Evolutionary conservation across 108 stramenopile genomes (phyloP).

Genomic region (Skeletonema grethae): DNA sequence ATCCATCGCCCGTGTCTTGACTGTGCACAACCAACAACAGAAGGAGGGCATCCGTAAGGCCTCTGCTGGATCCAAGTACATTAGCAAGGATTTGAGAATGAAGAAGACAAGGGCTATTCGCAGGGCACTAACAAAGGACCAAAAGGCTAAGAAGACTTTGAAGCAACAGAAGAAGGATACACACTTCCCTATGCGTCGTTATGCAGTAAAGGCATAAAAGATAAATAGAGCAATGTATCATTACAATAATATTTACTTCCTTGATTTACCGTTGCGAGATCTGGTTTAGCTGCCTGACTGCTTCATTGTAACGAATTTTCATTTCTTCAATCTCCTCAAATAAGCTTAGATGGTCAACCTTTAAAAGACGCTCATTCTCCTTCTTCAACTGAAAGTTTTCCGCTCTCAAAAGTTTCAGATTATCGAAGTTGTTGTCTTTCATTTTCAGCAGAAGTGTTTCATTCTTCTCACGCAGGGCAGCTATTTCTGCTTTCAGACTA

Average conservation of each 20-base stretch:
- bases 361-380: constrained; percentile 30
- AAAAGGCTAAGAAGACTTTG: constrained; percentile 79
- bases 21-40: constrained; percentile 98
- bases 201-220: constrained; percentile 83
- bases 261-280: constrained; percentile 1
- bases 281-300: constrained; percentile 23
- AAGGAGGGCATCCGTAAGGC: constrained; percentile 95
- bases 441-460: neutral
- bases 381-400: constrained; percentile 13
- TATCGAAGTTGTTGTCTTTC: constrained; percentile 3
- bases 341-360: constrained; percentile 37
- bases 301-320: constrained; percentile 42
- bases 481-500: neutral
- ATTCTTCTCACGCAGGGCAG: constrained; percentile 1
- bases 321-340: constrained; percentile 48
- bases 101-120: constrained; percentile 99
- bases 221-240: neutral
- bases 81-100: constrained; percentile 92
- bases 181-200: constrained; percentile 77
- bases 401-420: neutral
- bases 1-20: constrained; percentile 96
- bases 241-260: neutral
- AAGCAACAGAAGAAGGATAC: constrained; percentile 84
- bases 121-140: constrained; percentile 89
- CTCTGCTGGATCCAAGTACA: constrained; percentile 86